Conservation (phyloP, 148 eudicot genomes). For the Vaccinium myrtillus region DNA sequence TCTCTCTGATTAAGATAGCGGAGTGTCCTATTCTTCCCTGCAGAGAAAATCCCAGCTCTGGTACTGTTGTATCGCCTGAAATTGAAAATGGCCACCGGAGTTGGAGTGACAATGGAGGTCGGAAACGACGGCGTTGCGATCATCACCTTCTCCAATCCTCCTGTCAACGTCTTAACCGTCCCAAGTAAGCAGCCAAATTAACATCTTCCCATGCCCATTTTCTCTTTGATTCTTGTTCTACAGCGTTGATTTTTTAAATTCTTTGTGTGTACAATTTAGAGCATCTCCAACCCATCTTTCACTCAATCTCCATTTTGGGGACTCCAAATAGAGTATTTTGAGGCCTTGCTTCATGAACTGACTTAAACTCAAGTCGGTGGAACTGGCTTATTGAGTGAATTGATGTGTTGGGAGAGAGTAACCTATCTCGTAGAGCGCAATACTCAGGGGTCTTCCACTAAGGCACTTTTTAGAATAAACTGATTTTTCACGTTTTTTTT, state of each 20-base stretch:
- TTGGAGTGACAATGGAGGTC: constrained; percentile 65
- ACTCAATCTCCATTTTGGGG: too few species aligned
- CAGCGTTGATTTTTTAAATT: background rate
- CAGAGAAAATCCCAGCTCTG: constrained; percentile 9
- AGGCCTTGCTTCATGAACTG: too few species aligned
- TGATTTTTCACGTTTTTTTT: too few species aligned
- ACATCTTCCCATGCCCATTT: background rate
- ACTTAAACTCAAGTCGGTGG: too few species aligned
- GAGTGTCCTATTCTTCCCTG: background rate
- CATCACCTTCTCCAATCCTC: constrained; percentile 76
- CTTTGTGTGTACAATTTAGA: too few species aligned
- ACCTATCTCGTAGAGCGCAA: too few species aligned
- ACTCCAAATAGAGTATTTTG: too few species aligned
- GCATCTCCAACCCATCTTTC: too few species aligned
- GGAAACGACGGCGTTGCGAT: constrained; percentile 74
- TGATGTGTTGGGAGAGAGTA: too few species aligned
- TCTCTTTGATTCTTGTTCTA: background rate
- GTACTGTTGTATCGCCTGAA: constrained; percentile 1
- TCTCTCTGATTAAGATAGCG: background rate
- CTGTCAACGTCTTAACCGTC: constrained; percentile 67
- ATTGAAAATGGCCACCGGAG: constrained; percentile 40
- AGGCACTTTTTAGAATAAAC: too few species aligned
- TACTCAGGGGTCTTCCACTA: too few species aligned
- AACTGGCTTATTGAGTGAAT: too few species aligned
- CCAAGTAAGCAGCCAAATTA: constrained; percentile 30